These are phyloP conservation scores for Paracorniculantispora psalliotae DNA, from an alignment of 2,329 filamentous ascomycete genomes.

Conservation along the genomic window DNA sequence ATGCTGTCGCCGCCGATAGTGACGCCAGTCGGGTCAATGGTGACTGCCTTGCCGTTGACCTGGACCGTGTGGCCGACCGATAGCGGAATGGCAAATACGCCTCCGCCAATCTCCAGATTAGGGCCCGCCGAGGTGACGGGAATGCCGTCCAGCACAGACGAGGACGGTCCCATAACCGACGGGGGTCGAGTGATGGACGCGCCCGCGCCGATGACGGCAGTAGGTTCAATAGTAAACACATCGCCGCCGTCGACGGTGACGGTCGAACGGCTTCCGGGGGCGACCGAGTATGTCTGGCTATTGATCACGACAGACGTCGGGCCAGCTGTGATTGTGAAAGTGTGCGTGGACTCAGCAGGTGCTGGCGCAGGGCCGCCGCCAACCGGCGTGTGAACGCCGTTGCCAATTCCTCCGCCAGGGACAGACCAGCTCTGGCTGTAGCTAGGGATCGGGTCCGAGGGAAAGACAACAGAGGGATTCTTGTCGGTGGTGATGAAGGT, in stretches of 20 bases:
- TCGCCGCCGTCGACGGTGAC: constrained; percentile 37
- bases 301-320: constrained; percentile 44
- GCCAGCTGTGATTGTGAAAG: constrained; percentile 40
- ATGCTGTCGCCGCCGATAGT: constrained; percentile 34
- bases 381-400: neutral
- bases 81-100: constrained; percentile 36
- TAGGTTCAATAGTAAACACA: constrained; percentile 46
- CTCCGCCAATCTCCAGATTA: constrained; percentile 37
- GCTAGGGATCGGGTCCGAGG: constrained; percentile 26
- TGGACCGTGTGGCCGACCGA: constrained; percentile 28
- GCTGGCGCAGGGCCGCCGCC: neutral
- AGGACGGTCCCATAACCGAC: constrained; percentile 23
- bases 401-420: neutral
- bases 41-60: constrained; percentile 29
- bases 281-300: constrained; percentile 37
- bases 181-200: constrained; percentile 39
- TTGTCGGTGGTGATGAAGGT: constrained; percentile 50
- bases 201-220: constrained; percentile 39
- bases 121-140: constrained; percentile 38
- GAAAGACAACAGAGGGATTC: constrained; percentile 46
- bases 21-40: constrained; percentile 31
- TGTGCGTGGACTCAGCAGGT: constrained; percentile 15
- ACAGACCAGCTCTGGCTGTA: constrained; percentile 8
- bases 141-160: constrained; percentile 36
- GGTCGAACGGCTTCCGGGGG: constrained; percentile 33